Base-by-base conservation (phyloP, 2,329 filamentous ascomycete genomes). In the Fusarium sp. region DNA sequence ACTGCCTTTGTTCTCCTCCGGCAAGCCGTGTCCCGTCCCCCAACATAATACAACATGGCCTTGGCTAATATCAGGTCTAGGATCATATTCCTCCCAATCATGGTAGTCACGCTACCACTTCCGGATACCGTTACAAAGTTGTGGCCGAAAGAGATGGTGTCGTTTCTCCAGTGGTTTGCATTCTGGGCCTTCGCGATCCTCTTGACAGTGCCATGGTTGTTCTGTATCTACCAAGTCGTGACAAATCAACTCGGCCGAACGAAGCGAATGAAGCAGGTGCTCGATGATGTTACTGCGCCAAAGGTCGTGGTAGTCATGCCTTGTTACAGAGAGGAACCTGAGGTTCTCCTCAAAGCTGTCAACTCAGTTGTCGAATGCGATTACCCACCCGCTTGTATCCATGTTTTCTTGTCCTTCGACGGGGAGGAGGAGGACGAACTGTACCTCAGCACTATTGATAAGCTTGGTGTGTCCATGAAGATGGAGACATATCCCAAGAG, bases 231-330 rank as follows among this genome's bases (percentile, higher is more conserved):
- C 79, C 93, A 97, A 78, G 89, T 98, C 10, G 93, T 97, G 63
- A 97, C 93, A 14, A 93, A 96, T 76, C 92, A 94, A 38, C 86
- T 98, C 31, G 95, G 95, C 28, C 90, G 94, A 72, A 91, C 88
- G 45, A 94, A 94, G 80, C 89, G 92, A 58, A 93, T 97, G 79
- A 95, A 97, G 80, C 89, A 93, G 72, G 90, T 94, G 1, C 87
- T 98, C 56, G 94, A 97, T 80, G 94, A 97, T 79, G 85, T 89
- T 6, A 95, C 92, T 2, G 95, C 96, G 0, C 96, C 95, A 4
- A 98, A 98, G 82, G 93, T 97, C 22, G 94, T 98, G 71, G 93
- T 98, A 68, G 92, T 98, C 65, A 98, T 98, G 95, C 96, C 95
- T 9, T 97, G 95, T 79, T 98, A 97, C 85, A 94, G 96, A 79